phyloP scores from a whole-genome alignment of 164 flowering plant species.

The Amborella trichopoda region DNA sequence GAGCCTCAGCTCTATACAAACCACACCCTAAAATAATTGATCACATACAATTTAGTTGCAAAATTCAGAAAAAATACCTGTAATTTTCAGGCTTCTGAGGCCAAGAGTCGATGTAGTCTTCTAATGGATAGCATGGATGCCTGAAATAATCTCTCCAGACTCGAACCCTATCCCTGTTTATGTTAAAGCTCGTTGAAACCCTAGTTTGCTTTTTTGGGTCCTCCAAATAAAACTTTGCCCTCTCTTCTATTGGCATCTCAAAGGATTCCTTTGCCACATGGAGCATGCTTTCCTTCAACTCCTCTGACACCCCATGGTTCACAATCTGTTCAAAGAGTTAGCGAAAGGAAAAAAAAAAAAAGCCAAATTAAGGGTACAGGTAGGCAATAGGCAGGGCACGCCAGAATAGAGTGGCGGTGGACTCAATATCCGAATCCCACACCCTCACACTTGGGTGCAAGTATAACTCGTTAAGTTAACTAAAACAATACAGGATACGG shows the following conservation, averaged over 20 bases:
- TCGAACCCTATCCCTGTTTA: neutral
- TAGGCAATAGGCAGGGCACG: neutral
- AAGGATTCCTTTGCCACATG: conserved; percentile 1
- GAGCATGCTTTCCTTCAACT: too few species aligned
- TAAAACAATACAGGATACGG: too few species aligned
- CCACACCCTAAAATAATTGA: too few species aligned
- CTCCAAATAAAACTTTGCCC: neutral
- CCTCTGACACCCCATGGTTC: neutral
- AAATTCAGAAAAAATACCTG: too few species aligned
- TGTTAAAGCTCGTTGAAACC: conserved; percentile 1
- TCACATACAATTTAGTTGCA: too few species aligned
- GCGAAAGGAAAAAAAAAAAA: neutral
- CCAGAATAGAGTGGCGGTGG: neutral
- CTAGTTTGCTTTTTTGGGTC: neutral
- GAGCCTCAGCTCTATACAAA: too few species aligned
- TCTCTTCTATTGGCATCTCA: too few species aligned
- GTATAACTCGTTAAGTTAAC: too few species aligned
- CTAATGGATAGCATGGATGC: conserved; percentile 1
- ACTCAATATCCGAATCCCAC: neutral
- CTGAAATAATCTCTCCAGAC: neutral
- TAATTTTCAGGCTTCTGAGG: neutral
- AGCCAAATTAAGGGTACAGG: neutral
- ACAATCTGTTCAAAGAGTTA: neutral
- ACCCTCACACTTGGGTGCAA: neutral
- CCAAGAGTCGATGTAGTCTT: neutral